phyloP scores from a whole-genome alignment of 2,329 filamentous ascomycete genomes.

The Claviceps quebecensis region DNA sequence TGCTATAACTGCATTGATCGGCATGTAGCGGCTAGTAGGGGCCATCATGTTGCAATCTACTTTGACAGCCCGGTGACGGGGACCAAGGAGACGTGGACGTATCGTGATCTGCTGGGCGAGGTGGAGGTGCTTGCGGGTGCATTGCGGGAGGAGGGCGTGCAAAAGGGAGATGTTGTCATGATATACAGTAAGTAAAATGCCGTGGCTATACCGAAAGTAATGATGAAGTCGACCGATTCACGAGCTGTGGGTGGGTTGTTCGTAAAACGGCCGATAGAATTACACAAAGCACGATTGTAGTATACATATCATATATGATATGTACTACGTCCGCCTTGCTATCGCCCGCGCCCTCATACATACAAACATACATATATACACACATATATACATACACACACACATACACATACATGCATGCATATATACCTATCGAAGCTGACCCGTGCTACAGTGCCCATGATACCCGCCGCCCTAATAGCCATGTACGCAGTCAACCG shows the following conservation, averaged over 20 bases:
- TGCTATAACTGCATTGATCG: constrained; percentile 86
- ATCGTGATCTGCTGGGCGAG: constrained; percentile 60
- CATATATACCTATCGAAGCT: background rate
- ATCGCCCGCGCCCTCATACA: too few relatives aligned
- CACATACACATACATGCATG: too few relatives aligned
- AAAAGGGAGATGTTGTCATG: constrained; percentile 73
- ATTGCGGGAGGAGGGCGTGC: constrained; percentile 66
- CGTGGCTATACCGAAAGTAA: too few relatives aligned
- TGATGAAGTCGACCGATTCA: background rate
- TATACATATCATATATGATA: too few relatives aligned
- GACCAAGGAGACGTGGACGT: constrained; percentile 59
- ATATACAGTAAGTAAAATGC: constrained; percentile 56
- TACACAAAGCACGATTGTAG: too few relatives aligned
- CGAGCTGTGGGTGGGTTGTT: background rate
- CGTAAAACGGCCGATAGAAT: too few relatives aligned
- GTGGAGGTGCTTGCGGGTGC: constrained; percentile 74
- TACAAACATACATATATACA: too few relatives aligned
- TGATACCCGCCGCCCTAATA: constrained; percentile 82
- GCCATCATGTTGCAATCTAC: constrained; percentile 59
- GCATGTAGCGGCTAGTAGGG: constrained; percentile 70
- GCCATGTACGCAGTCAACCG: constrained; percentile 71
- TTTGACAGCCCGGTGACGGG: constrained; percentile 80
- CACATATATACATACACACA: too few relatives aligned
- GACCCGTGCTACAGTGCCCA: constrained; percentile 52
- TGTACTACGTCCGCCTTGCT: too few relatives aligned